These are phyloP conservation scores for Nakataea oryzae DNA, from an alignment of 2,329 filamentous ascomycete genomes.

Conservation along the genomic window DNA sequence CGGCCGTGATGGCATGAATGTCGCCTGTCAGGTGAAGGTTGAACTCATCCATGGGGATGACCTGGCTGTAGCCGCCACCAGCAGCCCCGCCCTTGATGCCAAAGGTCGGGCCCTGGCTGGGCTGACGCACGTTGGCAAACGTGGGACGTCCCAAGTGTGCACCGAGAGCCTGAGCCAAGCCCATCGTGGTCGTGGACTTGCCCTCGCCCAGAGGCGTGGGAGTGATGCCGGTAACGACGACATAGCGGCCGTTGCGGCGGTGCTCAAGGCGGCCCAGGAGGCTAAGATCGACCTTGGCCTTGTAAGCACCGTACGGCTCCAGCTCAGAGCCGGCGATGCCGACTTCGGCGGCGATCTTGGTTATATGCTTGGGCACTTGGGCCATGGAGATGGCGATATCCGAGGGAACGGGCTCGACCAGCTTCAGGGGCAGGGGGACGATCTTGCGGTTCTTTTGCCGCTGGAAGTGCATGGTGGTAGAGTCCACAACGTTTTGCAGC, in stretches of 20 bases:
- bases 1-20: constrained; percentile 93
- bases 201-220: constrained; percentile 94
- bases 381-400: constrained; percentile 87
- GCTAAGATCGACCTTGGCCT: constrained; percentile 84
- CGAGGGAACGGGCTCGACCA: constrained; percentile 76
- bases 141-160: constrained; percentile 79
- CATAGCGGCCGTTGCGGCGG: constrained; percentile 79
- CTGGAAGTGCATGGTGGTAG: constrained; percentile 72
- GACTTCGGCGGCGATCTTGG: constrained; percentile 70
- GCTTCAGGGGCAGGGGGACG: constrained; percentile 71
- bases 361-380: constrained; percentile 88
- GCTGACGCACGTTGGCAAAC: constrained; percentile 95
- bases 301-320: constrained; percentile 89
- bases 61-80: constrained; percentile 95
- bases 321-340: constrained; percentile 83
- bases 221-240: constrained; percentile 91
- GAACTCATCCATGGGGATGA: constrained; percentile 99
- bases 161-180: constrained; percentile 83
- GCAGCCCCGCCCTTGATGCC: constrained; percentile 98
- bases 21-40: constrained; percentile 96
- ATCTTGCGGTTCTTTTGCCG: constrained; percentile 72
- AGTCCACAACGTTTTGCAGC: constrained; percentile 86
- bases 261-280: constrained; percentile 78
- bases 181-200: constrained; percentile 97
- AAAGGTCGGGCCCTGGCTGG: constrained; percentile 94